A percentile compares a stretch with the other conserved stretches of the same genome.
Evolutionary conservation across 2,329 filamentous ascomycete species (phyloP).

Genomic region (Teratosphaeria destructans): DNA sequence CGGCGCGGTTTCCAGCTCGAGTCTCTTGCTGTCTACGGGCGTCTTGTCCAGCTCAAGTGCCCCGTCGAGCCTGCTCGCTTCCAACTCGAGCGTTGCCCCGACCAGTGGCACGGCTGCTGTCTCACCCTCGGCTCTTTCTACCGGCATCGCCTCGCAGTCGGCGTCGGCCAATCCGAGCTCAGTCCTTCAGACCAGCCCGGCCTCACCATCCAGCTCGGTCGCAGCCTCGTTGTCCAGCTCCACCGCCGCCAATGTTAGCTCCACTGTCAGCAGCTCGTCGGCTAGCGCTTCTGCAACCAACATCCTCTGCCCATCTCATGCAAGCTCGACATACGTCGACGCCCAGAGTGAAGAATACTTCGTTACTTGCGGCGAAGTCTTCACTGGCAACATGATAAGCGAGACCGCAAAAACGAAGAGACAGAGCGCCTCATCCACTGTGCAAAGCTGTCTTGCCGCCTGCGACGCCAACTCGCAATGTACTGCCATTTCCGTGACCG

Average conservation of each 20-base stretch:
- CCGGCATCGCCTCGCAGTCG: no score
- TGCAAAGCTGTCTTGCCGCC: neutral
- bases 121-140: no score
- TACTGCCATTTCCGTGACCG: neutral
- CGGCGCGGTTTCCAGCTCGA: no score
- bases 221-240: neutral
- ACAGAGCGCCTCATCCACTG: neutral
- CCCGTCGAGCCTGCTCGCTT: neutral
- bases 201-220: neutral
- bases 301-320: neutral
- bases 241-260: neutral
- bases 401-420: neutral
- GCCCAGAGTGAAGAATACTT: neutral
- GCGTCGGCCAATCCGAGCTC: no score
- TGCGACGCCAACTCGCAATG: neutral
- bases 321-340: neutral
- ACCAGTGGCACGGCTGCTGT: neutral
- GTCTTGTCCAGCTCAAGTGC: neutral
- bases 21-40: neutral
- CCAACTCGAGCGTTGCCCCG: neutral
- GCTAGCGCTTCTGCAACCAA: neutral
- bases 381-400: neutral
- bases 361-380: neutral
- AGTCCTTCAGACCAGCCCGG: neutral
- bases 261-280: neutral